phyloP scores from a whole-genome alignment of 352 stramenopile genomes.

The Aphanomyces stellatus region DNA sequence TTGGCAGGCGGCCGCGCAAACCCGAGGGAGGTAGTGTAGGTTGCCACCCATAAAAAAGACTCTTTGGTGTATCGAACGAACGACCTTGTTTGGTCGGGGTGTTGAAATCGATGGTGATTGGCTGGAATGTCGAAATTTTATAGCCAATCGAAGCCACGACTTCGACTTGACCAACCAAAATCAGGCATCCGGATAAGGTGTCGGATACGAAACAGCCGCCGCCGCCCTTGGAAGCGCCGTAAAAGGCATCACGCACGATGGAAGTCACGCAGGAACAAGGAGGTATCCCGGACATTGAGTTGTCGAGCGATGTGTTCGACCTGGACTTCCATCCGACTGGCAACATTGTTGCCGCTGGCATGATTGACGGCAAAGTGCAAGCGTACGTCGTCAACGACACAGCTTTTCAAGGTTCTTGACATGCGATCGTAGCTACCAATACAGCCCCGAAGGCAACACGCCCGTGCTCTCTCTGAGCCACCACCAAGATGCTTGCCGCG shows the following conservation, averaged over 20 bases:
- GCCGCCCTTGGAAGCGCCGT: neutral
- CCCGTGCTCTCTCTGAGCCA: conserved; percentile 67
- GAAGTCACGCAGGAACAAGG: neutral
- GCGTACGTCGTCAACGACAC: conserved; percentile 33
- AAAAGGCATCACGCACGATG: neutral
- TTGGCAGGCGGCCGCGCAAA: too few relatives aligned
- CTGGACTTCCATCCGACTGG: conserved; percentile 75
- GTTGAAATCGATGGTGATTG: neutral
- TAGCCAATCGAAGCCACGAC: neutral
- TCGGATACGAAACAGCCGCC: too few relatives aligned
- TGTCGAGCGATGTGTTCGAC: conserved; percentile 70
- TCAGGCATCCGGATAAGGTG: conserved; percentile 1
- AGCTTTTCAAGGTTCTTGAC: neutral
- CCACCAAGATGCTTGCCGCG: conserved; percentile 59
- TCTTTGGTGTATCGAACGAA: too few relatives aligned
- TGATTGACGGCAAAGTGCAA: conserved; percentile 73
- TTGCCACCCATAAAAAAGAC: too few relatives aligned
- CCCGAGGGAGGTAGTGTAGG: conserved; percentile 3
- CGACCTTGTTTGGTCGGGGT: too few relatives aligned
- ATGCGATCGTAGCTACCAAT: conserved; percentile 52
- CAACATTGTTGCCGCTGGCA: conserved; percentile 63
- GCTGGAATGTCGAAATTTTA: neutral
- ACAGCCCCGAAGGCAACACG: conserved; percentile 57
- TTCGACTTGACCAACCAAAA: conserved; percentile 9
- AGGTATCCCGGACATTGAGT: conserved; percentile 45